Conservation (phyloP, 345 rosid genomes). For the Aethionema arabicum region DNA sequence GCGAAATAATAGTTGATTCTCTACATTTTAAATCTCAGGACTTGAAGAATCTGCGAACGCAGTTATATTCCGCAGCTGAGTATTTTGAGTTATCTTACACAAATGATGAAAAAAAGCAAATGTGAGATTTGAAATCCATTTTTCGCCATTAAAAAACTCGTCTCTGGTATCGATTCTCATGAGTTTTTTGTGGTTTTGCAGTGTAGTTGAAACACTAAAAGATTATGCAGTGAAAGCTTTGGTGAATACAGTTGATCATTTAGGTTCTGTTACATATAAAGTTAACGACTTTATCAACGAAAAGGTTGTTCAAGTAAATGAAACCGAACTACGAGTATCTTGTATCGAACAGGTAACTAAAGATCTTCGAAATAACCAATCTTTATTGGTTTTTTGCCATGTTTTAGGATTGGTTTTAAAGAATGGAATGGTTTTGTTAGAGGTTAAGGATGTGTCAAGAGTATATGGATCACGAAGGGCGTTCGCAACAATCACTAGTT, state of each 20-base stretch:
- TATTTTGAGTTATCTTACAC: conserved; percentile 86
- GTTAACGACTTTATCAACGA: conserved; percentile 80
- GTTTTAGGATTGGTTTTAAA: background rate
- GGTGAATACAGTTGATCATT: conserved; percentile 92
- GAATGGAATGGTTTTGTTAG: conserved; percentile 50
- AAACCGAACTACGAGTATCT: conserved; percentile 71
- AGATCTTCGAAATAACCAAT: background rate
- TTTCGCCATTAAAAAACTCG: background rate
- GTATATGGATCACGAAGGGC: conserved; percentile 81
- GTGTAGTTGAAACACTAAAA: conserved; percentile 88
- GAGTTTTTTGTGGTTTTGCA: conserved; percentile 35
- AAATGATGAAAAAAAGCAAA: conserved; percentile 74
- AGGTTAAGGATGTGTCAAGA: conserved; percentile 83
- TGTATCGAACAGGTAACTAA: conserved; percentile 78
- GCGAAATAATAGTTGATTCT: background rate
- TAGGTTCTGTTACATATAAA: conserved; percentile 91
- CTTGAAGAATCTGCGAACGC: conserved; percentile 78
- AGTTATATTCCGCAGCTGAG: conserved; percentile 93
- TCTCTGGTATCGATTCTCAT: background rate
- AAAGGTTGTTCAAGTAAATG: conserved; percentile 78
- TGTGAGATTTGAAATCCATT: conserved; percentile 47
- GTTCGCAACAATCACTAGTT: conserved; percentile 72
- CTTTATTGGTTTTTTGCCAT: background rate
- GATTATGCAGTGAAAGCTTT: conserved; percentile 90
- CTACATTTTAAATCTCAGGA: conserved; percentile 45